phyloP scores from a whole-genome alignment of 2,329 filamentous ascomycete species.

The Claviceps pusilla region DNA sequence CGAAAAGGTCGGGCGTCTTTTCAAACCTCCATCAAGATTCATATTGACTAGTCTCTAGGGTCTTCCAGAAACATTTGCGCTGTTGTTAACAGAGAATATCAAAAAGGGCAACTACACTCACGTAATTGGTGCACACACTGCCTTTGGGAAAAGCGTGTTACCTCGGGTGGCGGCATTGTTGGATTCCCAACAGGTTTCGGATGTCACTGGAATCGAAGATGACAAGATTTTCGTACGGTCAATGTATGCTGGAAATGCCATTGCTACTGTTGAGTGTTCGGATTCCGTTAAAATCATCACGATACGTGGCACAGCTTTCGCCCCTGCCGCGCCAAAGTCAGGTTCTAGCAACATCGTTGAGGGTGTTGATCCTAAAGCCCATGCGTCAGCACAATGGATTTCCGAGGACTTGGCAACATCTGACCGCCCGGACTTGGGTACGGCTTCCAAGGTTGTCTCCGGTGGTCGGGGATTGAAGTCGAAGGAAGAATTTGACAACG shows the following conservation, averaged over 20 bases:
- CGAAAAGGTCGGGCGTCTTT: conserved; percentile 55
- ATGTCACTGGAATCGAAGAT: conserved; percentile 72
- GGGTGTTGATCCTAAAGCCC: conserved; percentile 67
- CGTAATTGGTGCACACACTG: conserved; percentile 76
- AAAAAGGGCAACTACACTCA: conserved; percentile 92
- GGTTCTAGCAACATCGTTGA: conserved; percentile 66
- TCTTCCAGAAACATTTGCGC: conserved; percentile 86
- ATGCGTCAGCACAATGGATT: conserved; percentile 69
- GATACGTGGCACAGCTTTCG: conserved; percentile 83
- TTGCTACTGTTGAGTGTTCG: conserved; percentile 82
- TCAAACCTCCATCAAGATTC: conserved; percentile 3
- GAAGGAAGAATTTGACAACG: conserved; percentile 87
- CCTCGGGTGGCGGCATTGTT: conserved; percentile 83
- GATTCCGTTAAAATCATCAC: conserved; percentile 82
- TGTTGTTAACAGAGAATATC: conserved; percentile 86
- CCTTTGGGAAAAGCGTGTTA: conserved; percentile 90
- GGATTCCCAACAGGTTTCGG: conserved; percentile 85
- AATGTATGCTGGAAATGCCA: conserved; percentile 95
- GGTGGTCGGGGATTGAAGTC: conserved; percentile 92
- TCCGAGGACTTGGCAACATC: conserved; percentile 87
- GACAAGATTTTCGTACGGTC: conserved; percentile 92
- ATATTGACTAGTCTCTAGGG: conserved; percentile 35
- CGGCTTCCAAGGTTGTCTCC: conserved; percentile 79
- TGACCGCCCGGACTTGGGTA: conserved; percentile 82
- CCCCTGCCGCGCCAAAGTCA: conserved; percentile 53